Evolutionary conservation across 768 basidiomycete species (phyloP), one percentile per base, ranked within the genome.

Genomic region (Cubamyces sp.): DNA sequence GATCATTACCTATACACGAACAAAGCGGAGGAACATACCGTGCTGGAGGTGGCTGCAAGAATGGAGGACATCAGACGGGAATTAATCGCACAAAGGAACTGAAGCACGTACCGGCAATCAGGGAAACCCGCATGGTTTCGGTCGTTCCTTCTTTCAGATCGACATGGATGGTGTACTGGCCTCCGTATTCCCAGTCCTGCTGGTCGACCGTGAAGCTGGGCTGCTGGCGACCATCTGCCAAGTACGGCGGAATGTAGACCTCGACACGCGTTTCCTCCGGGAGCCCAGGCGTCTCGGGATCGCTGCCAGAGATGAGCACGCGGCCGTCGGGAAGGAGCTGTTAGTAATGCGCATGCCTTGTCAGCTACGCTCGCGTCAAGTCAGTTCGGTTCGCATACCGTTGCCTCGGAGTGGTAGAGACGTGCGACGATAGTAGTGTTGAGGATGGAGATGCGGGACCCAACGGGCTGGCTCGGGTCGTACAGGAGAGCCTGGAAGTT

Each of bases 181-280:
- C 79, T 0, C 83, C 80, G 28, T 87, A 85, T 0, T 67, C 72
- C 89, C 90, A 92, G 69, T 93, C 90, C 12, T 79, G 83, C 59
- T 78, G 71, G 0, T 79, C 65, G 46, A 90, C 78, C 21, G 79
- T 84, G 71, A 86, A 89, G 45, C 74, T 77, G 0, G 90, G 94
- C 60, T 88, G 89, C 5, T 65, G 71, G 63, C 80, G 75, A 11
- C 89, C 89, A 64, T 82, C 74, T 64, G 76, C 85, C 62, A 93
- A 82, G 74, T 96, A 98, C 16, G 91, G 92, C 6, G 96, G 96
- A 68, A 91, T 83, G 76, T 96, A 97, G 26, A 88, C 86, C 71
- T 90, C 81, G 65, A 82, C 82, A 14, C 93, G 83, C 74, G 92
- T 88, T 70, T 96, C 92, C 65, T 94, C 87, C 0, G 87, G 85